These are phyloP conservation scores for Trichoderma simmonsii DNA, from an alignment of 2,329 filamentous ascomycete species.

Conservation along the genomic window DNA sequence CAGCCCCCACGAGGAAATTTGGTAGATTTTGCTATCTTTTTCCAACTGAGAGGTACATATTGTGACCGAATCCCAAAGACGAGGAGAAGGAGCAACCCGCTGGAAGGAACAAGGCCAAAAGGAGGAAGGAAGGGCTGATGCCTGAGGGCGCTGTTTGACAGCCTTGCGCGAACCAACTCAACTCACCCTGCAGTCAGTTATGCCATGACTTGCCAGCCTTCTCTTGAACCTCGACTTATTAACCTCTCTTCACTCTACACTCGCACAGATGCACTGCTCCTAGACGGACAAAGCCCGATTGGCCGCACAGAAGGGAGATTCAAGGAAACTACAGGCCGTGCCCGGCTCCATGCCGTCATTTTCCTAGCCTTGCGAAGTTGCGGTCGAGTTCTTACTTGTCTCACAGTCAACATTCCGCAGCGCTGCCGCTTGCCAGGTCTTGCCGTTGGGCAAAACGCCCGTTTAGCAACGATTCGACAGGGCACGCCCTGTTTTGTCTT, in stretches of 20 bases:
- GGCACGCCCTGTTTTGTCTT: not conserved
- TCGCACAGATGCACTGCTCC: not conserved
- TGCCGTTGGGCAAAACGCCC: not conserved
- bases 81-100: not conserved
- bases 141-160: not conserved
- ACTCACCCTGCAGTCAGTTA: not conserved
- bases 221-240: not conserved
- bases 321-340: not conserved
- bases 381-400: constrained; percentile 7
- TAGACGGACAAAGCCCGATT: not conserved
- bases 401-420: constrained; percentile 8
- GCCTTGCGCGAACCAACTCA: not conserved
- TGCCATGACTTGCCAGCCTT: not conserved
- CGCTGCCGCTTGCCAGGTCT: not conserved
- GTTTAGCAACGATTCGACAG: not conserved
- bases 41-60: not conserved
- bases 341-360: not conserved
- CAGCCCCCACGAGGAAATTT: not conserved
- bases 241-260: not conserved
- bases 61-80: not conserved
- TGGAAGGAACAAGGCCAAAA: not conserved
- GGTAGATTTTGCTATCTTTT: not conserved
- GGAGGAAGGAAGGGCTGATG: not conserved
- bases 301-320: not conserved
- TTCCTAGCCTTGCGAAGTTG: not conserved